A percentile compares a stretch with the other conserved stretches of the same genome.
Evolutionary conservation across 495 filamentous ascomycete species (phyloP).

Genomic region (Tirmania nivea): DNA sequence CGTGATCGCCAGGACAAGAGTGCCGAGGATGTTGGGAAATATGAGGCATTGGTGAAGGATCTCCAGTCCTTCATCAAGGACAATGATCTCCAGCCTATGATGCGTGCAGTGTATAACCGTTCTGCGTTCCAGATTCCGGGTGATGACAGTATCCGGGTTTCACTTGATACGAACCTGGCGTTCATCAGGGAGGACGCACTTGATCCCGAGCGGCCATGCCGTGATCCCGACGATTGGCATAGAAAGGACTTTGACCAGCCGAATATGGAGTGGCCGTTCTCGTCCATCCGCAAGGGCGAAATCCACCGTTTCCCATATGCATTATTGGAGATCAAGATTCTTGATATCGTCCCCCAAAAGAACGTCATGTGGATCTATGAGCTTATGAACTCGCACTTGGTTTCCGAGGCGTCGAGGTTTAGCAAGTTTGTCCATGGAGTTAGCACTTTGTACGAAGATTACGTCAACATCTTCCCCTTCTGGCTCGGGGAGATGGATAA

Average conservation of each 20-base stretch:
- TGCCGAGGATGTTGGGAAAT: slow-evolving; percentile 39
- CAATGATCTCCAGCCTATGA: slow-evolving; percentile 56
- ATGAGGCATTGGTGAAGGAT: slow-evolving; percentile 49
- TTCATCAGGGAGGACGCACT: slow-evolving; percentile 83
- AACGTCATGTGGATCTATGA: slow-evolving; percentile 61
- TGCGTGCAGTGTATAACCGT: slow-evolving; percentile 81
- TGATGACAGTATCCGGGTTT: slow-evolving; percentile 74
- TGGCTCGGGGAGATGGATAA: slow-evolving; percentile 79
- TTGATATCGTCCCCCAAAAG: slow-evolving; percentile 23
- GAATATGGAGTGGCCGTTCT: slow-evolving; percentile 71
- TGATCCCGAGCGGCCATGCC: slow-evolving; percentile 63
- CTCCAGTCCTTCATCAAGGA: slow-evolving; percentile 63
- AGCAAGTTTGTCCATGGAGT: slow-evolving; percentile 94
- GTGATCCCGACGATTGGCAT: slow-evolving; percentile 77
- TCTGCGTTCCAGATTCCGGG: slow-evolving; percentile 93
- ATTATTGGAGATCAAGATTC: slow-evolving; percentile 74
- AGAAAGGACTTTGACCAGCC: slow-evolving; percentile 66
- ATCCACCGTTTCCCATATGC: slow-evolving; percentile 82
- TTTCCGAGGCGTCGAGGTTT: slow-evolving; percentile 73
- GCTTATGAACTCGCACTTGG: slow-evolving; percentile 73
- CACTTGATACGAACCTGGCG: slow-evolving; percentile 77
- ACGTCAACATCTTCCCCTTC: slow-evolving; percentile 90
- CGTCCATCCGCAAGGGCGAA: slow-evolving; percentile 65
- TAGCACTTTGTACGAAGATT: slow-evolving; percentile 75
- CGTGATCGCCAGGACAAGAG: slow-evolving; percentile 39